Percentiles rank a stretch among this genome's conserved stretches.
phyloP scores from a whole-genome alignment of 2,329 filamentous ascomycete genomes.

The Harringtonia aguacate region DNA sequence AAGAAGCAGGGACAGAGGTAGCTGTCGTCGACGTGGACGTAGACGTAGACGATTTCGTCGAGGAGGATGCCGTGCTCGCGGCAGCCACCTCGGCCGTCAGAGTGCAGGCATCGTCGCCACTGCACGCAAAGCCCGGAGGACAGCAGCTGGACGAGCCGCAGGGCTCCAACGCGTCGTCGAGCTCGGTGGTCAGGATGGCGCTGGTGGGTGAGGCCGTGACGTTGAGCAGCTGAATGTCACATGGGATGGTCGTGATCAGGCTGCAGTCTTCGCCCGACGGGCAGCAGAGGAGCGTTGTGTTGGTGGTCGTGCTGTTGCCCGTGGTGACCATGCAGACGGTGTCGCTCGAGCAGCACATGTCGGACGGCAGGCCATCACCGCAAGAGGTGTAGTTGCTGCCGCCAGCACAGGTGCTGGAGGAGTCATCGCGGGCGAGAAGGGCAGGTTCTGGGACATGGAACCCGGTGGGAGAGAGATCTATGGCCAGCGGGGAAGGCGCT shows the following conservation, averaged over 20 bases:
- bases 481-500: no score
- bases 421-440: not conserved
- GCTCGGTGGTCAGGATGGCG: slow-evolving; percentile 8
- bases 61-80: not conserved
- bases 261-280: slow-evolving; percentile 5
- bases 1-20: not conserved
- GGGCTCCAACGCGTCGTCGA: slow-evolving; percentile 1
- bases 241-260: slow-evolving; percentile 9
- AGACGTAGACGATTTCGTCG: not conserved
- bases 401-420: not conserved
- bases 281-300: slow-evolving; percentile 14
- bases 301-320: not conserved
- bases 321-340: slow-evolving; percentile 1
- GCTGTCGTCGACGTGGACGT: not conserved
- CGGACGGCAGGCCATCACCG: slow-evolving; percentile 8
- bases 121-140: slow-evolving; percentile 12
- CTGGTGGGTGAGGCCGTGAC: slow-evolving; percentile 6
- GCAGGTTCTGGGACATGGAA: no score
- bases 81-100: not conserved
- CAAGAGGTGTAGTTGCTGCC: slow-evolving; percentile 6
- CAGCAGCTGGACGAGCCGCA: slow-evolving; percentile 13
- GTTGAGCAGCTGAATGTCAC: slow-evolving; percentile 9
- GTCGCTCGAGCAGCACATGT: slow-evolving; percentile 10
- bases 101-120: not conserved
- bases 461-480: no score